Evolutionary conservation across 2,329 filamentous ascomycete species (phyloP).

Genomic region (Cyphellophora europaea): DNA sequence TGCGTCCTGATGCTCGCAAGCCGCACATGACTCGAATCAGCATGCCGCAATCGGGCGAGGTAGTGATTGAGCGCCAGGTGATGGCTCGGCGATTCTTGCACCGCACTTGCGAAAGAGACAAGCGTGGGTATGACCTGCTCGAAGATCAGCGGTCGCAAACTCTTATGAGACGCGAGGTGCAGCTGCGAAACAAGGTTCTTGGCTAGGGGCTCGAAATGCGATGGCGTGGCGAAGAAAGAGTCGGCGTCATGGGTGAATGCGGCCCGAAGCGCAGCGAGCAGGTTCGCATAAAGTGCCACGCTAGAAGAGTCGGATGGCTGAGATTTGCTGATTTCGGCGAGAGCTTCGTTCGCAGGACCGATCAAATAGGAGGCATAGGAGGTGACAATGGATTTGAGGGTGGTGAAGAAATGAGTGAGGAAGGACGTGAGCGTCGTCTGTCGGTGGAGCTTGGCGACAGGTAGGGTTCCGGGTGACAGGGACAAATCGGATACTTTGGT

Average conservation of each 20-base stretch:
- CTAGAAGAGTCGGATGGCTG: not conserved
- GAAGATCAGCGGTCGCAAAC: constrained; percentile 44
- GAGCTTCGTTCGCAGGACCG: constrained; percentile 60
- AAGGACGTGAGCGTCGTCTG: constrained; percentile 41
- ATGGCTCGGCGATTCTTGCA: constrained; percentile 64
- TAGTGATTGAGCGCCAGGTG: constrained; percentile 78
- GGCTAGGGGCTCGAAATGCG: constrained; percentile 69
- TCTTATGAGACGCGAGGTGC: constrained; percentile 29
- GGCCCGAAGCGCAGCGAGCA: constrained; percentile 5
- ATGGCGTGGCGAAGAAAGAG: constrained; percentile 44
- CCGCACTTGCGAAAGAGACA: constrained; percentile 46
- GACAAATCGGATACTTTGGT: constrained; percentile 25
- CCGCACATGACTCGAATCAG: constrained; percentile 61
- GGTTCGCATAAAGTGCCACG: constrained; percentile 13
- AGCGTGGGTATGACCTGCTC: constrained; percentile 52
- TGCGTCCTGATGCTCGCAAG: constrained; percentile 76
- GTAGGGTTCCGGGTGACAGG: not conserved
- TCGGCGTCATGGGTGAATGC: constrained; percentile 16
- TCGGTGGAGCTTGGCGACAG: constrained; percentile 48
- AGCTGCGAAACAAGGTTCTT: constrained; percentile 63
- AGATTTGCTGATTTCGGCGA: constrained; percentile 27
- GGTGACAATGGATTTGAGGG: constrained; percentile 68
- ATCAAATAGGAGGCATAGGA: constrained; percentile 80
- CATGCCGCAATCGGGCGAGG: constrained; percentile 65
- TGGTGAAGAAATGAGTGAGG: constrained; percentile 12